Conservation (phyloP, 306 rosid species). For the Pueraria montana region DNA sequence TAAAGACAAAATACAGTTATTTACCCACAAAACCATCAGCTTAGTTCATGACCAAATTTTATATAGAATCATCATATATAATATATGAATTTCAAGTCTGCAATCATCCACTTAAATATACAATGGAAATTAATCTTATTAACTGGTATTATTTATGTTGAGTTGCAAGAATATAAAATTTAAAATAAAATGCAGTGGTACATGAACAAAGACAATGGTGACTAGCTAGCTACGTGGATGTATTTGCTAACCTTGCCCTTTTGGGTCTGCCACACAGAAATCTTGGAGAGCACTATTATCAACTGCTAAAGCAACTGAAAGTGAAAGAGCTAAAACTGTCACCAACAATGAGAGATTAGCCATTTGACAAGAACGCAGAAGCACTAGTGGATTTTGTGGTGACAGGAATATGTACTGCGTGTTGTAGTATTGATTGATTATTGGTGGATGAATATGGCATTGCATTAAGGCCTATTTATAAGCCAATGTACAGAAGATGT, state of each 20-base stretch:
- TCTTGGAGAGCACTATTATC: constrained; percentile 51
- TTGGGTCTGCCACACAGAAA: constrained; percentile 58
- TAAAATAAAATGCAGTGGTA: neutral
- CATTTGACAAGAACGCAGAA: constrained; percentile 40
- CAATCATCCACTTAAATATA: neutral
- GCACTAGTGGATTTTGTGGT: neutral
- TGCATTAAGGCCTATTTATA: constrained; percentile 43
- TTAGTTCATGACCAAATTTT: no score
- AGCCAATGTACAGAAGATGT: neutral
- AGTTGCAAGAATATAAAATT: neutral
- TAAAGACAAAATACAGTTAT: no score
- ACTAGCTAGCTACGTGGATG: no score
- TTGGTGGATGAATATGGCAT: constrained; percentile 28
- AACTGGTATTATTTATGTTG: no score
- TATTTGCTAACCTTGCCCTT: constrained; percentile 44
- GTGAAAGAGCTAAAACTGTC: constrained; percentile 43
- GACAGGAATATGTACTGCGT: neutral
- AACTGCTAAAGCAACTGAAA: constrained; percentile 41
- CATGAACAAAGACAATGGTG: no score
- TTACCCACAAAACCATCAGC: no score
- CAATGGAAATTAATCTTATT: neutral
- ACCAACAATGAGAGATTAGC: constrained; percentile 45
- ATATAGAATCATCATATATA: no score
- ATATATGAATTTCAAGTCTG: neutral
- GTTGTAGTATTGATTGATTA: neutral